Evolutionary conservation across 805 yeast genomes (phyloP).

Genomic region (Pichia occidentalis): DNA sequence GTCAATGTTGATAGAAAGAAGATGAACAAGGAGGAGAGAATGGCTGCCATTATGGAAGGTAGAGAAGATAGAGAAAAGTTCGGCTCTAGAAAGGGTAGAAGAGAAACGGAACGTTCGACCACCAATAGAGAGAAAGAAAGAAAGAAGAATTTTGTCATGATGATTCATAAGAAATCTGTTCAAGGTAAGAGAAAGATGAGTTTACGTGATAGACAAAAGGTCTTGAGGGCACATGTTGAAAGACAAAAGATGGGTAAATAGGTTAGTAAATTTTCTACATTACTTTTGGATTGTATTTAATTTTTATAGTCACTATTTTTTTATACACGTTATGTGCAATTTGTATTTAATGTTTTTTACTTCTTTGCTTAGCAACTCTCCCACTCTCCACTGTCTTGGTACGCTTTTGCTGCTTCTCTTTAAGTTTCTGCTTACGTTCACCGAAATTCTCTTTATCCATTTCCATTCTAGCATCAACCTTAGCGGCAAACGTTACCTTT

Average conservation of each 20-base stretch:
- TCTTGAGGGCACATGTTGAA: constrained; percentile 75
- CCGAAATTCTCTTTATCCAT: constrained; percentile 92
- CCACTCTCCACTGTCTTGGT: constrained; percentile 2
- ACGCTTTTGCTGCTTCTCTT: constrained; percentile 15
- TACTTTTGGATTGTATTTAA: neutral
- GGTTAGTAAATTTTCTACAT: neutral
- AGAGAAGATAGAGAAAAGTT: constrained; percentile 87
- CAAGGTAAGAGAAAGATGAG: constrained; percentile 91
- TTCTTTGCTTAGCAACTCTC: constrained; percentile 5
- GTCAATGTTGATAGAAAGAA: constrained; percentile 78
- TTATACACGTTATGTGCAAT: neutral
- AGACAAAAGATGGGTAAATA: constrained; percentile 67
- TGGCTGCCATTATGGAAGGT: constrained; percentile 84
- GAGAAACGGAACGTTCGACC: constrained; percentile 74
- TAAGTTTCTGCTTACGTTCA: constrained; percentile 35
- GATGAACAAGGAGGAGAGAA: constrained; percentile 82
- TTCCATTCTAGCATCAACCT: constrained; percentile 84
- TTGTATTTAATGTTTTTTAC: constrained; percentile 1
- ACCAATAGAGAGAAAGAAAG: constrained; percentile 95
- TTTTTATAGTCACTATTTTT: neutral
- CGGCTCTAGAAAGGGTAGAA: constrained; percentile 81
- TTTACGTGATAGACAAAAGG: constrained; percentile 82
- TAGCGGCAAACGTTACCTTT: constrained; percentile 68
- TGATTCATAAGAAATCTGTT: constrained; percentile 90
- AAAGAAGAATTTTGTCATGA: constrained; percentile 98